Base-by-base conservation (phyloP, 371 early-diverging fungal species). In the Rhizopus arrhizus region DNA sequence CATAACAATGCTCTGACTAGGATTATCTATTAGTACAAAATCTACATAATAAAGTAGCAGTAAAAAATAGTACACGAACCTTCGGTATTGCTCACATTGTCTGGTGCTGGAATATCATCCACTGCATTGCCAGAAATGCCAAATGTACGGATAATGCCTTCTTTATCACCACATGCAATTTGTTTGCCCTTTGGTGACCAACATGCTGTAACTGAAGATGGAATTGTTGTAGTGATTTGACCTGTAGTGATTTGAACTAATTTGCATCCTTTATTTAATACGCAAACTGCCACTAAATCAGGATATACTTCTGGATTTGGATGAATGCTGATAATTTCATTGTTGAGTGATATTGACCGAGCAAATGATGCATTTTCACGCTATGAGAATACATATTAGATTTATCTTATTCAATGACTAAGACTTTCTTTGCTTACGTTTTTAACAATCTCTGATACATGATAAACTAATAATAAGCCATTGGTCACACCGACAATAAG, bases 161-260 rank as follows among this genome's bases (percentile, higher is more conserved):
- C 59, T 11, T 47, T 32, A 15, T 58, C 68, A 43, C 84, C 82
- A 45, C 76, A 75, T 2, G 75, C 73, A 42, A 84, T 59, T 51
- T 82, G 82, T 42, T 79, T 80, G 61, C 84, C 84, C 53, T 80
- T 84, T 16, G 73, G 82, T n/a, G 82, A 82, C 84, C 84, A 84
- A 46, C 78, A 82, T 34, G 78, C 74, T 15, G 76, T 69, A 7
- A 68, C 34, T 13, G 63, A 49, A 16, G 58, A 22, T 6, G 75
- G 66, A 5, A 81, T 45, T 4, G 57, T 51, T 3, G 62, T 55
- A 0, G 29, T 31, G 1, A 49, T 70, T 5, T 53, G 45, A n/a
- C 76, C 78, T 28, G 56, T 68, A 4, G 29, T 58, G 12, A 63
- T 22, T 49, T 70, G 56, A 29, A 79, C 56, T 11, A 79, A 42